Conservation (phyloP, 371 early-diverging fungal genomes). For the Gilbertella persicaria region DNA sequence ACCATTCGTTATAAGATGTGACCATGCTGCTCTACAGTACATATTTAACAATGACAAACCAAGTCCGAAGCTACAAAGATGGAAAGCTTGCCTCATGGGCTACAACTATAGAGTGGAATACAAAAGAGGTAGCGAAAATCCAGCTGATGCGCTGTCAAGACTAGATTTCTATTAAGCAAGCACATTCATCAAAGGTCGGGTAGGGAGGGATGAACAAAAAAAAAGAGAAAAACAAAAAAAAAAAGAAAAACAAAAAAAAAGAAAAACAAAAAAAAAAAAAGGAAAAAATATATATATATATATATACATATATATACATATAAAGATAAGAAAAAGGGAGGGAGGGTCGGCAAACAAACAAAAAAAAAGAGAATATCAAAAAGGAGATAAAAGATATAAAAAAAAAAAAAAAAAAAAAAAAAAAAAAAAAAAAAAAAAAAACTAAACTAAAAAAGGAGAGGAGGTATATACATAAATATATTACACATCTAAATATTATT, state of each 20-base stretch:
- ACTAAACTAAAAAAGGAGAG: too few relatives aligned
- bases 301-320: too few relatives aligned
- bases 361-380: too few relatives aligned
- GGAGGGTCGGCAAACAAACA: too few relatives aligned
- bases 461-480: too few relatives aligned
- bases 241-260: not conserved
- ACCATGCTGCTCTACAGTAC: conserved; percentile 28
- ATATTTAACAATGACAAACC: conserved; percentile 18
- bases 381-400: too few relatives aligned
- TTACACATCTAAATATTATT: too few relatives aligned
- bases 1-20: conserved; percentile 29
- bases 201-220: conserved; percentile 2
- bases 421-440: too few relatives aligned
- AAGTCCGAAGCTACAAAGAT: conserved; percentile 20
- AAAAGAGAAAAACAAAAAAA: not conserved
- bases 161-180: not conserved
- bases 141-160: conserved; percentile 32
- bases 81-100: conserved; percentile 27
- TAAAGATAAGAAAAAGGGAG: not conserved
- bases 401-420: too few relatives aligned
- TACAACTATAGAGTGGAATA: conserved; percentile 26
- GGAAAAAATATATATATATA: not conserved
- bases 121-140: conserved; percentile 24
- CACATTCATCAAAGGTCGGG: not conserved
- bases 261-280: conserved; percentile 1